Evolutionary conservation across 1,284 basidiomycete species (phyloP).

Genomic region (Cystobasidium slooffiae): DNA sequence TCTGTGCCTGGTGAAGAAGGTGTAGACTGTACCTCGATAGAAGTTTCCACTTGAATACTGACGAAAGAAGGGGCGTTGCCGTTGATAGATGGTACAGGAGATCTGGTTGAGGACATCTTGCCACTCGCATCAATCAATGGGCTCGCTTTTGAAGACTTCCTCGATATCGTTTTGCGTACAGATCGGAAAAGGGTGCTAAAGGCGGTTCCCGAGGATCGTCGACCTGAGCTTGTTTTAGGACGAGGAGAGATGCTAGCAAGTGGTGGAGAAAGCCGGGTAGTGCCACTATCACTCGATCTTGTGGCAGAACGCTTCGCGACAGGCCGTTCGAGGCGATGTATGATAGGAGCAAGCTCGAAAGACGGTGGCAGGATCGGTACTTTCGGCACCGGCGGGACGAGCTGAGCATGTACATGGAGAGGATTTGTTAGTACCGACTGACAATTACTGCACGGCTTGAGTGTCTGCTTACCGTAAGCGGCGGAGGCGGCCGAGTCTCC

Average conservation of each 20-base stretch:
- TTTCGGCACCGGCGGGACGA: not conserved
- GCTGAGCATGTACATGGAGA: not conserved
- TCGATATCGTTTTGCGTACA: conserved; percentile 20
- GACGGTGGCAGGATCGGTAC: not conserved
- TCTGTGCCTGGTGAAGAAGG: not conserved
- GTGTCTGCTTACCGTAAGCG: conserved; percentile 6
- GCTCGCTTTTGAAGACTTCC: conserved; percentile 10
- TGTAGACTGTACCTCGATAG: not conserved
- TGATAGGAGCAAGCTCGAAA: conserved; percentile 6
- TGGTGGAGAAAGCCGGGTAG: not conserved
- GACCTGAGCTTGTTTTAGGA: not conserved
- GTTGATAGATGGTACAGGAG: conserved; percentile 12
- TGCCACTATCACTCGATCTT: not conserved
- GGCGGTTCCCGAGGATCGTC: not conserved
- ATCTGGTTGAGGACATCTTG: not conserved
- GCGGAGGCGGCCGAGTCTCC: conserved; percentile 4
- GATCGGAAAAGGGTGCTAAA: conserved; percentile 23
- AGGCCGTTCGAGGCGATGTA: conserved; percentile 22
- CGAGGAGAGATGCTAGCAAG: not conserved
- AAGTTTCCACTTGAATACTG: conserved; percentile 10
- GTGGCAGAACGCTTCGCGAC: not conserved
- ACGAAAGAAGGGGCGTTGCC: conserved; percentile 7
- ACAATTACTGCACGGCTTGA: not conserved
- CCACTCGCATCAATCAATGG: not conserved
- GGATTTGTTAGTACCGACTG: not conserved